phyloP scores from a whole-genome alignment of 2,329 filamentous ascomycete genomes.

The Alternaria brassicicola region DNA sequence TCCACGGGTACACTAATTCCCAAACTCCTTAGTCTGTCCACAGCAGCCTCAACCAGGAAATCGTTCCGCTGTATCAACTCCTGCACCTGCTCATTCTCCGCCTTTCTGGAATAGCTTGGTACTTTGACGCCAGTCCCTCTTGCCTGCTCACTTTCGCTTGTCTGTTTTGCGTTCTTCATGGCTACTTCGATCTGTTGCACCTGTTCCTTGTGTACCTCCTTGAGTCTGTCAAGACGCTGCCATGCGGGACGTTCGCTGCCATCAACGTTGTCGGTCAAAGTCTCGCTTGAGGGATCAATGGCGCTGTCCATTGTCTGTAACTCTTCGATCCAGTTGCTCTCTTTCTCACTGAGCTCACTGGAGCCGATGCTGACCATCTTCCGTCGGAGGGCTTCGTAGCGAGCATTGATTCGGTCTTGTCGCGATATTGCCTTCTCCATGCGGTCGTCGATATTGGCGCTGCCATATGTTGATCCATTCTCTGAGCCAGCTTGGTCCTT shows the following conservation, averaged over 20 bases:
- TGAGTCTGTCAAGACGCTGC: constrained; percentile 64
- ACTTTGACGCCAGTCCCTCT: constrained; percentile 32
- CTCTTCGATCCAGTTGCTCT: constrained; percentile 65
- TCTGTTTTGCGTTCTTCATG: constrained; percentile 20
- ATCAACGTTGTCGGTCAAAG: constrained; percentile 40
- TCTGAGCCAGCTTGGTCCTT: constrained; percentile 55
- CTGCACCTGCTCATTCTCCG: constrained; percentile 44
- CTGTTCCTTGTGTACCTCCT: constrained; percentile 61
- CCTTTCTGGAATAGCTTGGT: constrained; percentile 42
- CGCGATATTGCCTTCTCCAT: constrained; percentile 61
- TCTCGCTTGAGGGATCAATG: constrained; percentile 40
- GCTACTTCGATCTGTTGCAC: constrained; percentile 33
- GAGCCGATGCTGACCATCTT: constrained; percentile 57
- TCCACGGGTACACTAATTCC: constrained; percentile 34
- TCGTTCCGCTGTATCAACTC: constrained; percentile 42
- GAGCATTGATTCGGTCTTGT: constrained; percentile 62
- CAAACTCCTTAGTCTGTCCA: constrained; percentile 34
- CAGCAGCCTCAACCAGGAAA: constrained; percentile 43
- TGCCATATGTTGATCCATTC: constrained; percentile 56
- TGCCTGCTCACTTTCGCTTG: constrained; percentile 20
- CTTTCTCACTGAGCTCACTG: constrained; percentile 67
- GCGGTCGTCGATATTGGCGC: constrained; percentile 65
- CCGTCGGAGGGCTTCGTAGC: constrained; percentile 65
- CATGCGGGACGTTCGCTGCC: constrained; percentile 49
- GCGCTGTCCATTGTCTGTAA: constrained; percentile 53